Evolutionary conservation across 106 monocot genomes (phyloP).

Genomic region (Apostasia shenzhenica): DNA sequence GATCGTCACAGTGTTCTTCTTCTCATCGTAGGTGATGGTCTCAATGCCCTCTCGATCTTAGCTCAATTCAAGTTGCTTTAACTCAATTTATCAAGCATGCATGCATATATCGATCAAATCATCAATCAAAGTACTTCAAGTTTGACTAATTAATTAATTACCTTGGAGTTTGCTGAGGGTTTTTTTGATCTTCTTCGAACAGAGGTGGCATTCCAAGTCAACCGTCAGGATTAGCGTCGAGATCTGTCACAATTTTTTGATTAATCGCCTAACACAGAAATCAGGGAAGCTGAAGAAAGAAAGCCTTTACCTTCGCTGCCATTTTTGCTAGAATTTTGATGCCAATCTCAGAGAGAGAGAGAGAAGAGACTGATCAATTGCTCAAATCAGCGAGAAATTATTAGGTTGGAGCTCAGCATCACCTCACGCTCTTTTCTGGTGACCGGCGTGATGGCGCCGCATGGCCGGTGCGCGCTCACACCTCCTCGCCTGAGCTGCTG

Average conservation of each 20-base stretch:
- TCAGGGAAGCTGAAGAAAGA: not conserved
- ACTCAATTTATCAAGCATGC: not conserved
- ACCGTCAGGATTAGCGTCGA: slow-evolving; percentile 26
- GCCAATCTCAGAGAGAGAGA: not conserved
- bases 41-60: slow-evolving; percentile 36
- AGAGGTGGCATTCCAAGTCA: slow-evolving; percentile 22
- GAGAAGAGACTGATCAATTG: not conserved
- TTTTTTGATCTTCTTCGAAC: slow-evolving; percentile 31
- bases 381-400: too few species aligned
- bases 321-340: not conserved
- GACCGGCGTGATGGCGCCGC: too few species aligned
- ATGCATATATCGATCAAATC: not conserved
- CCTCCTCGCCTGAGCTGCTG: too few species aligned
- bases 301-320: too few species aligned
- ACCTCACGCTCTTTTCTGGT: too few species aligned
- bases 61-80: not conserved
- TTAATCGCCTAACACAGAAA: not conserved
- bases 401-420: too few species aligned
- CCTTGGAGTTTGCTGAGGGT: slow-evolving; percentile 26
- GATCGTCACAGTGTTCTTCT: slow-evolving; percentile 47
- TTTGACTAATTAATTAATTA: not conserved
- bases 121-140: too few species aligned
- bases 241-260: slow-evolving; percentile 5
- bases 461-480: too few species aligned
- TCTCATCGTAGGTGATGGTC: slow-evolving; percentile 31